These are phyloP conservation scores for Colletotrichum musicola DNA, from an alignment of 2,329 filamentous ascomycete species.

Conservation along the genomic window DNA sequence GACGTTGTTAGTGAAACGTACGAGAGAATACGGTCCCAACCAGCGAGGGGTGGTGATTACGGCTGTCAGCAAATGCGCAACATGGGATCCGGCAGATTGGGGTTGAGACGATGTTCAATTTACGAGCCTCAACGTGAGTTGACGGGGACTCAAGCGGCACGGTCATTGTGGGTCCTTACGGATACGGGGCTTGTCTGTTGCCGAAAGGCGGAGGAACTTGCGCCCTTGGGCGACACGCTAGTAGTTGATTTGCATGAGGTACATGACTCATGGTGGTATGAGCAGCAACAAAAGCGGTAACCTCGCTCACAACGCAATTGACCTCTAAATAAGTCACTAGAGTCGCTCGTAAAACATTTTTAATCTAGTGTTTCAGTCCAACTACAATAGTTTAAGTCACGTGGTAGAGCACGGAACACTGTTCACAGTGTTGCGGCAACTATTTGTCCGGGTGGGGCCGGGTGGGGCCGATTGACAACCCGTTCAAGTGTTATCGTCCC, in stretches of 20 bases:
- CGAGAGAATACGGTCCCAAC: no score
- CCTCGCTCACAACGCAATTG: no score
- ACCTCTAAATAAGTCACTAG: no score
- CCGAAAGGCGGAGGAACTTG: slow-evolving; percentile 14
- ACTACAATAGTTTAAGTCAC: no score
- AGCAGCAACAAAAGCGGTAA: no score
- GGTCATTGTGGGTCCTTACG: not conserved
- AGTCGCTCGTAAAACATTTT: no score
- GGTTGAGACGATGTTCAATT: not conserved
- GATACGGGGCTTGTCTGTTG: not conserved
- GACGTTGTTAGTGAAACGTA: no score
- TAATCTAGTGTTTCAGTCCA: no score
- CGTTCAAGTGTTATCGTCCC: not conserved
- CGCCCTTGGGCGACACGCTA: not conserved
- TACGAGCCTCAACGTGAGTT: not conserved
- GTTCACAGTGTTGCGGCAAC: no score
- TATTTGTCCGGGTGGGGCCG: not conserved
- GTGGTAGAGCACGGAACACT: no score
- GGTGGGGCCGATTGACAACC: not conserved
- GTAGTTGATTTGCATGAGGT: not conserved
- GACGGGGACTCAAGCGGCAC: not conserved
- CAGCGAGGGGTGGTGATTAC: not conserved
- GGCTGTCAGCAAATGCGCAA: no score
- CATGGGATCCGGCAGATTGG: not conserved
- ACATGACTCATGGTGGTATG: no score